Base-by-base conservation (phyloP, 768 basidiomycete genomes). In the Podaxis carcinomalis region DNA sequence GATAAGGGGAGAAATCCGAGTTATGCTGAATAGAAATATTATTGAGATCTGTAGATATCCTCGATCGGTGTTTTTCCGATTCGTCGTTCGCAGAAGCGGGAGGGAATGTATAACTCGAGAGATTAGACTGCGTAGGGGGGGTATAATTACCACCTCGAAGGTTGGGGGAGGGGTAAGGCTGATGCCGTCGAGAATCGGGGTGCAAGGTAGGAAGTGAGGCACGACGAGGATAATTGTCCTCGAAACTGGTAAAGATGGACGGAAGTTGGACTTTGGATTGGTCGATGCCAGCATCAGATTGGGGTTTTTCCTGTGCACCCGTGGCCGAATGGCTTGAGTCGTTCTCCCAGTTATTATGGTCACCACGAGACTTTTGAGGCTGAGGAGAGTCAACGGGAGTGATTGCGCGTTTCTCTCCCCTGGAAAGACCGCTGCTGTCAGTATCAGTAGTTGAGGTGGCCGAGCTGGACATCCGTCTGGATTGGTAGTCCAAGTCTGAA, bases 391-490 rank as follows among this genome's bases (percentile, higher is more conserved):
- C 80, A 35, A 75, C 72, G 52, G 88, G 84, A 0, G 86, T 84
- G 32, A 79, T 70, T 3, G 78, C 73, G 61, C 83, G 85, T 69
- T 87, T 90, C 67, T 89, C 87, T 7, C 75, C 77, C 54, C 82
- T 77, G 47, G 86, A 86, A 63, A 82, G 77, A 62, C 80, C 74
- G 70, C 78, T 82, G 75, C 79, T 81, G 73, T 91, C 89, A 3
- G 84, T 82, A 75, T 89, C 88, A 40, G 86, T 80, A 14, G 81
- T 79, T 14, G 89, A 90, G 61, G 84, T 80, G 54, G 85, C 86
- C 64, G 87, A 89, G 71, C 82, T 80, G 73, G 90, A 91, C 90
- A 92, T 91, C 69, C 89, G 87, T 69, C 89, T 81, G 39, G 72
- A 70, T 63, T 78, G 70, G 82, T 88, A 85, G 73, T 84, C 84